Evolutionary conservation across 345 rosid genomes (phyloP).

Genomic region (Bruguiera parviflora): DNA sequence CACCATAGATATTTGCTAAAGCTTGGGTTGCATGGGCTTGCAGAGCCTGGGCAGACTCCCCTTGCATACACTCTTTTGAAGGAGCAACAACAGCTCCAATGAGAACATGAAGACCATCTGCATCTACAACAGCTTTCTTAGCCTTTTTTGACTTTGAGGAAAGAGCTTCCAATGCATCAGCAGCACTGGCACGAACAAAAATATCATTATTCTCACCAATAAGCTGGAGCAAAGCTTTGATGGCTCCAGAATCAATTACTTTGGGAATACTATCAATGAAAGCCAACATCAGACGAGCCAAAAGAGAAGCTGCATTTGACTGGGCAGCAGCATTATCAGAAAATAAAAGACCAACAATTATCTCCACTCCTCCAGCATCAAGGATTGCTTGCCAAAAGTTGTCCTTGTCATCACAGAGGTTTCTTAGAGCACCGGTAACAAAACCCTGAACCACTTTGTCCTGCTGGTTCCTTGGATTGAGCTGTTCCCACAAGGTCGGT

Average conservation of each 20-base stretch:
- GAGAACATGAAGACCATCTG: conserved; percentile 59
- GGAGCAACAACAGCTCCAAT: conserved; percentile 81
- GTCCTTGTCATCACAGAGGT: conserved; percentile 75
- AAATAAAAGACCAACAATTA: conserved; percentile 64
- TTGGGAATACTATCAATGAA: conserved; percentile 57
- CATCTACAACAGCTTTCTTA: conserved; percentile 55
- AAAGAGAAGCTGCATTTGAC: conserved; percentile 85
- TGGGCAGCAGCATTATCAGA: conserved; percentile 73
- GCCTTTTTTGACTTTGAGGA: conserved; percentile 63
- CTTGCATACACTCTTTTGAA: conserved; percentile 72
- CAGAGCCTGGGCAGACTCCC: conserved; percentile 52
- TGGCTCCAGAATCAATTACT: conserved; percentile 69
- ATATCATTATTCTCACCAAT: conserved; percentile 50
- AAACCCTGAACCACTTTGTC: conserved; percentile 77
- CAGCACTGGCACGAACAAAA: conserved; percentile 68
- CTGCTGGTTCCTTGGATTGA: conserved; percentile 52
- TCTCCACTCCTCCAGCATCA: conserved; percentile 69
- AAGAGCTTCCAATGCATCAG: conserved; percentile 78
- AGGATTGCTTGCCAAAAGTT: conserved; percentile 68
- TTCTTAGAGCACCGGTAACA: conserved; percentile 81
- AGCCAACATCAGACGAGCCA: conserved; percentile 69
- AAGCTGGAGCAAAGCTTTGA: conserved; percentile 63
- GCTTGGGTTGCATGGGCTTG: conserved; percentile 67
- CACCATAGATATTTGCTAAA: conserved; percentile 74
- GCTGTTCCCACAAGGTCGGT: conserved; percentile 74